These are phyloP conservation scores for Fragosphaeria purpurea DNA, from an alignment of 2,329 filamentous ascomycete species.

Conservation along the genomic window DNA sequence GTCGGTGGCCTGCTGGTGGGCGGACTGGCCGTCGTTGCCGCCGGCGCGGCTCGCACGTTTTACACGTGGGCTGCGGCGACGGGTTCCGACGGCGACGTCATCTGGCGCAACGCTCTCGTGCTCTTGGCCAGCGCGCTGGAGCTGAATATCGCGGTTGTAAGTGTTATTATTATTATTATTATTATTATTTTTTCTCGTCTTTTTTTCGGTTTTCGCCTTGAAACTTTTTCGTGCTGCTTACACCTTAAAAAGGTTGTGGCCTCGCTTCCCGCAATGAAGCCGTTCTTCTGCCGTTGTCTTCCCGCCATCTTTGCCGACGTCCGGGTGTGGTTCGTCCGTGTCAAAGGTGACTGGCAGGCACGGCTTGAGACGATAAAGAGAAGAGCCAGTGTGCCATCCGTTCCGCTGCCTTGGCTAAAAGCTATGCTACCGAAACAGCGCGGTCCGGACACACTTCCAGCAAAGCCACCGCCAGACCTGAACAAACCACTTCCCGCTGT, in stretches of 20 bases:
- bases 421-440: too few relatives aligned
- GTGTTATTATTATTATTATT: constrained; percentile 6
- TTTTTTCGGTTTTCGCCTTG: too few relatives aligned
- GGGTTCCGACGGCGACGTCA: constrained; percentile 21
- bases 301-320: constrained; percentile 17
- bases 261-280: constrained; percentile 33
- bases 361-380: too few relatives aligned
- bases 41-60: constrained; percentile 28
- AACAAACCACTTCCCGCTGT: constrained; percentile 9
- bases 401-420: too few relatives aligned
- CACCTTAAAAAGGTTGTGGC: constrained; percentile 28
- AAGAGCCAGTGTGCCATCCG: too few relatives aligned
- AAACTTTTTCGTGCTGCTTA: not conserved
- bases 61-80: constrained; percentile 22
- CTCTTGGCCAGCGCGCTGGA: constrained; percentile 26
- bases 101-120: constrained; percentile 26
- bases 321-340: not conserved
- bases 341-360: too few relatives aligned
- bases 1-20: constrained; percentile 33
- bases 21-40: constrained; percentile 34
- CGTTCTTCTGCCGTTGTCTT: constrained; percentile 30
- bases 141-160: constrained; percentile 33
- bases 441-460: not conserved
- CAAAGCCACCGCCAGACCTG: not conserved
- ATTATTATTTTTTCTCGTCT: too few relatives aligned